Percentiles rank a stretch among this genome's conserved stretches.
Evolutionary conservation across 73 alveolate species (phyloP).

Genomic region (Stentor coeruleus): DNA sequence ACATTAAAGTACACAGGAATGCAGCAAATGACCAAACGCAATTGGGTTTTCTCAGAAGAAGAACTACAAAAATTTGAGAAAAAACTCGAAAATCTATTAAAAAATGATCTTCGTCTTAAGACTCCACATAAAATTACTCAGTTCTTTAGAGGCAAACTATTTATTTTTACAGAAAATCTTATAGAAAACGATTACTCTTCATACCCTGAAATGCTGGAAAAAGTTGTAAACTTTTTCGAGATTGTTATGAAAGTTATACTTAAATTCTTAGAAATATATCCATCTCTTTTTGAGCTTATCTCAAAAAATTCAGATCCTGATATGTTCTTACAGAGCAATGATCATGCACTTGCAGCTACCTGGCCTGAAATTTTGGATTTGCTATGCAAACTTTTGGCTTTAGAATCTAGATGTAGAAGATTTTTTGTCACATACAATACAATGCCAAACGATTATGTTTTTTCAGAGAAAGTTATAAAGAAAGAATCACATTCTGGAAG

Average conservation of each 20-base stretch:
- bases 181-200: slow-evolving; percentile 31
- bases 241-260: slow-evolving; percentile 33
- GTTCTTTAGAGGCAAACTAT: slow-evolving; percentile 57
- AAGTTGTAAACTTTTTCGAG: slow-evolving; percentile 41
- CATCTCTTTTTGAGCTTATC: too few species aligned
- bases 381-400: slow-evolving; percentile 35
- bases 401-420: slow-evolving; percentile 1
- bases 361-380: slow-evolving; percentile 36
- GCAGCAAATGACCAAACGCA: slow-evolving; percentile 37
- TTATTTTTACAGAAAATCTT: slow-evolving; percentile 50
- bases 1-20: slow-evolving; percentile 59
- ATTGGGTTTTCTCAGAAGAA: slow-evolving; percentile 27
- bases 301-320: too few species aligned
- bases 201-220: slow-evolving; percentile 29
- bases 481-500: background rate
- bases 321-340: slow-evolving; percentile 24
- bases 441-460: slow-evolving; percentile 5
- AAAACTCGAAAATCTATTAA: slow-evolving; percentile 3
- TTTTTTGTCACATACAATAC: slow-evolving; percentile 39
- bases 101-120: background rate
- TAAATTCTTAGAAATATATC: background rate
- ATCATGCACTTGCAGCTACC: slow-evolving; percentile 39
- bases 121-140: slow-evolving; percentile 42
- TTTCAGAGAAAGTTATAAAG: background rate
- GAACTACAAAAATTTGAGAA: background rate